A percentile compares a stretch with the other conserved stretches of the same genome.
phyloP scores from a whole-genome alignment of 305 asterid genomes.

The Fraxinus greggii region DNA sequence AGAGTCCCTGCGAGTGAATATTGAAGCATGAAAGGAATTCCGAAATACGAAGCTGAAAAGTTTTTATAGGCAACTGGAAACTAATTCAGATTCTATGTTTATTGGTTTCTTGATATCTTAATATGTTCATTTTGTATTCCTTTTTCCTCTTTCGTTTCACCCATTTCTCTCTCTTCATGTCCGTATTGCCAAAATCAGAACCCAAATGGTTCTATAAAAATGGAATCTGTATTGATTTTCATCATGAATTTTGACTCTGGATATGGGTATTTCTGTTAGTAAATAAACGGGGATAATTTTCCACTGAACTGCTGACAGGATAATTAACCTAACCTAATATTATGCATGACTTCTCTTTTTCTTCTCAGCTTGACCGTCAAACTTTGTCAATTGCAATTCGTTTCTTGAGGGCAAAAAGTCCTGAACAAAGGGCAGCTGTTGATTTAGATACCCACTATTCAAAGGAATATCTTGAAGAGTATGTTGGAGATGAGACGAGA shows the following conservation, averaged over 20 bases:
- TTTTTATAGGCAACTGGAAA: not conserved
- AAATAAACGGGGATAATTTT: not conserved
- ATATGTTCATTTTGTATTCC: not conserved
- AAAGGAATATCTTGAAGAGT: conserved; percentile 90
- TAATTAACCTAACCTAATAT: not conserved
- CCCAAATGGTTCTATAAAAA: not conserved
- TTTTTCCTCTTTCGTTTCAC: not conserved
- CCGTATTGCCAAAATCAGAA: not conserved
- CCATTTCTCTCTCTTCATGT: not conserved
- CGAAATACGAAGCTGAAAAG: not conserved
- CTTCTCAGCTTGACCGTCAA: conserved; percentile 75
- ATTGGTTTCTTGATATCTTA: not conserved
- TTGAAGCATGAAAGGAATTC: not conserved
- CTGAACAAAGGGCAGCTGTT: conserved; percentile 98
- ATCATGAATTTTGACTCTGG: not conserved
- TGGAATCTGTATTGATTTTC: not conserved
- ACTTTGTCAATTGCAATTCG: conserved; percentile 85
- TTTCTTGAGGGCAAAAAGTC: conserved; percentile 85
- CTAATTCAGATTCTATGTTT: not conserved
- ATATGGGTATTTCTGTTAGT: not conserved
- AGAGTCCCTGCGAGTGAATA: not conserved
- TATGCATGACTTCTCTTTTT: conserved; percentile 22
- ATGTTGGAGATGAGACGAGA: conserved; percentile 66
- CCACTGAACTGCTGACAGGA: not conserved
- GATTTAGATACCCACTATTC: conserved; percentile 97